A percentile compares a stretch with the other conserved stretches of the same genome.
Evolutionary conservation across 495 filamentous ascomycete species (phyloP).

Genomic region (Penicillium salamii): DNA sequence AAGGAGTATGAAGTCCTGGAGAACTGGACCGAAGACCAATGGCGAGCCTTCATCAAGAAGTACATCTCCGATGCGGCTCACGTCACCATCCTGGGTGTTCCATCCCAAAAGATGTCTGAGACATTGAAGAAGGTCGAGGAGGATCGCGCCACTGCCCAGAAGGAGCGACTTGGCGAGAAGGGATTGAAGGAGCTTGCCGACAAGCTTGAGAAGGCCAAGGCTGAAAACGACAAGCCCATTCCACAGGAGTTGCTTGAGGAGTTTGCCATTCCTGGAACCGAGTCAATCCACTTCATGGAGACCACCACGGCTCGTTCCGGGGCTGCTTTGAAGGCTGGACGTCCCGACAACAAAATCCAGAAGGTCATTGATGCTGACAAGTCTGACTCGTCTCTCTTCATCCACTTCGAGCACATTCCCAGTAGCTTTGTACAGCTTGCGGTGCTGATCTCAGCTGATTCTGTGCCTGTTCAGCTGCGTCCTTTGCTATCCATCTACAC

Average conservation of each 20-base stretch:
- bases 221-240: conserved; percentile 77
- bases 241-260: conserved; percentile 71
- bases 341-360: conserved; percentile 67
- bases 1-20: conserved; percentile 74
- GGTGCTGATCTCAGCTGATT: conserved; percentile 71
- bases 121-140: conserved; percentile 71
- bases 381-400: conserved; percentile 68
- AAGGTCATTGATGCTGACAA: conserved; percentile 69
- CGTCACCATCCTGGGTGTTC: conserved; percentile 83
- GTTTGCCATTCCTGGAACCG: conserved; percentile 76
- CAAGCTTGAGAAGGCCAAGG: conserved; percentile 75
- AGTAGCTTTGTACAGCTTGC: conserved; percentile 86
- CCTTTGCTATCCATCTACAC: conserved; percentile 81
- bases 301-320: conserved; percentile 85
- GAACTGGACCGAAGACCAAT: conserved; percentile 76
- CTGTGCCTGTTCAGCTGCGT: conserved; percentile 68
- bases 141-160: conserved; percentile 53
- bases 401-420: conserved; percentile 94
- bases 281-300: conserved; percentile 90
- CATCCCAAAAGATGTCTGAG: conserved; percentile 66
- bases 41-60: conserved; percentile 74
- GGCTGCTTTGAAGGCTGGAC: conserved; percentile 66
- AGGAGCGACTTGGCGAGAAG: conserved; percentile 58
- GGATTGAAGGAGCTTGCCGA: conserved; percentile 69
- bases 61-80: conserved; percentile 87